Evolutionary conservation across 805 yeast species (phyloP).

Genomic region (Myxozyma melibiosi): DNA sequence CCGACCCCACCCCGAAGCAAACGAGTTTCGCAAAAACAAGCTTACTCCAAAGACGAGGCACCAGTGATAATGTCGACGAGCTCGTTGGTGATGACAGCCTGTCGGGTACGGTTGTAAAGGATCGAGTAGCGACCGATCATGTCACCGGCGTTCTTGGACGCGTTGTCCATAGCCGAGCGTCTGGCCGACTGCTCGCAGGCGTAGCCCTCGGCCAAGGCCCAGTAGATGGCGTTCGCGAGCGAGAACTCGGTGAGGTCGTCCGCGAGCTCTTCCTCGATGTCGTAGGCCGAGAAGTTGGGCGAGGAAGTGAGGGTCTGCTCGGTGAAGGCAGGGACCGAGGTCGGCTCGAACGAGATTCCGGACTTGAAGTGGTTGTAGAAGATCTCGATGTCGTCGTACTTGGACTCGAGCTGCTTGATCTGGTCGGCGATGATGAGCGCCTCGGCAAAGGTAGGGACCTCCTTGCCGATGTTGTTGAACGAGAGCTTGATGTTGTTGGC

Average conservation of each 20-base stretch:
- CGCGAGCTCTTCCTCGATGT: constrained; percentile 64
- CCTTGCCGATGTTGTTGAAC: constrained; percentile 92
- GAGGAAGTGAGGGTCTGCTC: constrained; percentile 76
- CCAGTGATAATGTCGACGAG: constrained; percentile 99
- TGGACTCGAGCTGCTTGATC: constrained; percentile 59
- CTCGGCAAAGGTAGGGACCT: constrained; percentile 91
- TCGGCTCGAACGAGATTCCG: constrained; percentile 89
- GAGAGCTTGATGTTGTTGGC: constrained; percentile 68
- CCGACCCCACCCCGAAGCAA: background rate
- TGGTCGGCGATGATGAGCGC: constrained; percentile 87
- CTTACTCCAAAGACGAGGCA: constrained; percentile 94
- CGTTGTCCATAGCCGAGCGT: constrained; percentile 99
- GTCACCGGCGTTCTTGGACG: constrained; percentile 99
- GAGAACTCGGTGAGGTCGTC: constrained; percentile 72
- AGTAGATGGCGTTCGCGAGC: constrained; percentile 82
- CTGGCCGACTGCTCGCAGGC: constrained; percentile 98
- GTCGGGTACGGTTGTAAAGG: constrained; percentile 98
- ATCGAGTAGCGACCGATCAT: constrained; percentile 96
- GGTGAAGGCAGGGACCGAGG: constrained; percentile 64
- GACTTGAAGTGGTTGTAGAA: constrained; percentile 85
- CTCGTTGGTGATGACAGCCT: constrained; percentile 98
- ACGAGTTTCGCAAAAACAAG: too few relatives aligned
- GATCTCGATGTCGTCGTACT: constrained; percentile 76
- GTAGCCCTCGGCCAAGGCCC: constrained; percentile 97
- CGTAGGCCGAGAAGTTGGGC: constrained; percentile 81